Evolutionary conservation across 192 early-diverging fungal species (phyloP), one percentile per base, ranked within the genome.

Genomic region (Rhizoclosmatium globosum): DNA sequence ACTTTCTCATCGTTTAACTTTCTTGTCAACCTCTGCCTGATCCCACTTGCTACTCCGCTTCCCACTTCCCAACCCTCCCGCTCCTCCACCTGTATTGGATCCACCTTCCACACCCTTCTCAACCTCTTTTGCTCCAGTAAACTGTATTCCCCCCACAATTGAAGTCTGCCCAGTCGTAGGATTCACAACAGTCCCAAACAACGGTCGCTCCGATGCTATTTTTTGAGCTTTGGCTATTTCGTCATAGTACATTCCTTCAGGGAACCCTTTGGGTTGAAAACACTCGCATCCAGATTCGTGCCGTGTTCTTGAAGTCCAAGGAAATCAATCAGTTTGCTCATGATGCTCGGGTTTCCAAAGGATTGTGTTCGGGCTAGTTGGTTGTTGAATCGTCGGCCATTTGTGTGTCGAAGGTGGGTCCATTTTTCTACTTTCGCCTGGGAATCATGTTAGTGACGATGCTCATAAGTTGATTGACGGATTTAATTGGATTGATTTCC

Each of bases 291-390:
- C 83, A 94, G 91, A 71, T 97, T 95, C 43, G 92, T 89, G 3
- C 95, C 95, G 47, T 86, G 84, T 82, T 96, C 95, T 75, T 96
- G 92, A 44, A 98, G 77, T 4, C 89, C 89, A 44, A 95, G 84
- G 80, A 93, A 92, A 45, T 94, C 93, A 4, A 98, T 94, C 38
- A 97, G 84, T 82, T 95, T 93, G 48, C 87, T 86, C 86, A 95
- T 96, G 67, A 98, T 97, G 47, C 93, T 89, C 15, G 97, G 97
- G 78, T 98, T 98, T 13, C 94, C 88, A 83, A 96, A 97, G 9
- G 93, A 89, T 82, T 96, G 96, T 82, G 93, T 97, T 23, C 89
- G 85, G 82, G 88, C 88, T 46, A 98, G 85, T 23, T 91, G 87
- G 47, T 92, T 90, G 81, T 98, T 98, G 78, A 97, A 94, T 62